phyloP scores from a whole-genome alignment of 2,329 filamentous ascomycete species.

The Aspergillus brunneoviolaceus region DNA sequence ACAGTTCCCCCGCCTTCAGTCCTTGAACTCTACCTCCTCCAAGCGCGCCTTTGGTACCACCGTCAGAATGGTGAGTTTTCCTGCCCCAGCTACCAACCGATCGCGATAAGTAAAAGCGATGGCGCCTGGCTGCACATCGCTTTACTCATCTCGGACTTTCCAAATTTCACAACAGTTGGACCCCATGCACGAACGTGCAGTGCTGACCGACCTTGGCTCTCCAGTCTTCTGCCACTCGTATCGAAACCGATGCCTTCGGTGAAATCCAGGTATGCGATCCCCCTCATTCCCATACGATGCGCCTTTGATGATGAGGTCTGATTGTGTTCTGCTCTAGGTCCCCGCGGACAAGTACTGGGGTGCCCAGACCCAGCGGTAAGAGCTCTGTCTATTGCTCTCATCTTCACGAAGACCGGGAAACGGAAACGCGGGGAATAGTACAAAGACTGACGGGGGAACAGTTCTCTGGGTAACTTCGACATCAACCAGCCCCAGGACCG shows the following conservation, averaged over 20 bases:
- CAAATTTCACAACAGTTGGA: slow-evolving; percentile 4
- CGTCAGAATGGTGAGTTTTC: slow-evolving; percentile 38
- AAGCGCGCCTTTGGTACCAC: slow-evolving; percentile 40
- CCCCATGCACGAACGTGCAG: slow-evolving; percentile 1
- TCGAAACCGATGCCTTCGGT: slow-evolving; percentile 96
- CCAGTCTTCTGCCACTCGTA: slow-evolving; percentile 59
- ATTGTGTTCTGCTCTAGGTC: slow-evolving; percentile 51
- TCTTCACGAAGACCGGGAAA: not conserved
- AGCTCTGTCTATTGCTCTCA: slow-evolving; percentile 3
- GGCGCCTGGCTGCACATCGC: not conserved
- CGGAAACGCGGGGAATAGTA: not conserved
- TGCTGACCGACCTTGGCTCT: slow-evolving; percentile 11
- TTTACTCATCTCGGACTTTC: not conserved
- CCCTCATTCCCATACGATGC: not conserved
- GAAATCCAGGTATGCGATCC: slow-evolving; percentile 67
- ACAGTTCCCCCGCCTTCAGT: slow-evolving; percentile 40
- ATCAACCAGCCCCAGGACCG: slow-evolving; percentile 99
- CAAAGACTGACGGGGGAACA: slow-evolving; percentile 29
- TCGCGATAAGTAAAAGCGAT: not conserved
- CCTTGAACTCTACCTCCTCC: slow-evolving; percentile 29
- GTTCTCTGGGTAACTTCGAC: slow-evolving; percentile 92
- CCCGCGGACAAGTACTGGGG: slow-evolving; percentile 96
- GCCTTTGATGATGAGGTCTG: slow-evolving; percentile 10
- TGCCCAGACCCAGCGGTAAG: slow-evolving; percentile 83
- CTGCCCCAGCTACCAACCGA: not conserved